Base-by-base conservation (phyloP, 2,329 filamentous ascomycete species). In the Microsporum audouinii region DNA sequence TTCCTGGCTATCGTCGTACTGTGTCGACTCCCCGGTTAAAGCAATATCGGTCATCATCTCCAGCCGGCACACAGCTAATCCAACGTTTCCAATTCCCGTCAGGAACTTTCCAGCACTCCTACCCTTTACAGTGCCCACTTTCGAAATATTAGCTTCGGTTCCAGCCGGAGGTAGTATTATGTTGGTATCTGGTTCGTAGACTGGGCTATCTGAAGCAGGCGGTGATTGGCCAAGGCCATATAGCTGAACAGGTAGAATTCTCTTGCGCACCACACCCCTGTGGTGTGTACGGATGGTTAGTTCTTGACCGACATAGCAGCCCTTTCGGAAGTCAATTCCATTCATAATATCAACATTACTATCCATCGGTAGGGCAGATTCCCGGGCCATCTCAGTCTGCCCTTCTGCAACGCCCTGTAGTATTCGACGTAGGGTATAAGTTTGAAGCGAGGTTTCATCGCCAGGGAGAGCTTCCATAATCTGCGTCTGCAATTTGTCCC, bases 271-370 rank as follows among this genome's bases (percentile, higher is more conserved):
- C 14, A 99, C 89, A 27, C 94, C 94, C 10, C 88, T 91, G 75
- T 99, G 94, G 72, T 91, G 88, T 1, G 94, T 99, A 47, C 94
- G 87, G 66, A 97, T 96, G 1, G 94, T 97, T 65, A 99, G 81
- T 74, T 99, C 94, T 75, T 99, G 94, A 0, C 94, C 94, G 5
- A 97, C 84, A 73, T 99, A 99, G 76, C 94, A 99, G 5, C 94
- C 94, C 77, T 99, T 99, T 70, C 85, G 85, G 77, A 94, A 99
- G 75, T 96, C 89, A 66, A 99, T 87, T 31, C 85, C 94, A 56
- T 83, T 82, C 81, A 89, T 89, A 63, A 89, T 77, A 74, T 99
- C 94, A 71, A 97, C 82, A 72, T 96, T 96, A 70, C 82, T 87
- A 75, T 97, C 92, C 73, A 91, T 86, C 0, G 94, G 92, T 60